Conservation (phyloP, 2,329 filamentous ascomycete genomes). For the Neoarthrinium moseri region DNA sequence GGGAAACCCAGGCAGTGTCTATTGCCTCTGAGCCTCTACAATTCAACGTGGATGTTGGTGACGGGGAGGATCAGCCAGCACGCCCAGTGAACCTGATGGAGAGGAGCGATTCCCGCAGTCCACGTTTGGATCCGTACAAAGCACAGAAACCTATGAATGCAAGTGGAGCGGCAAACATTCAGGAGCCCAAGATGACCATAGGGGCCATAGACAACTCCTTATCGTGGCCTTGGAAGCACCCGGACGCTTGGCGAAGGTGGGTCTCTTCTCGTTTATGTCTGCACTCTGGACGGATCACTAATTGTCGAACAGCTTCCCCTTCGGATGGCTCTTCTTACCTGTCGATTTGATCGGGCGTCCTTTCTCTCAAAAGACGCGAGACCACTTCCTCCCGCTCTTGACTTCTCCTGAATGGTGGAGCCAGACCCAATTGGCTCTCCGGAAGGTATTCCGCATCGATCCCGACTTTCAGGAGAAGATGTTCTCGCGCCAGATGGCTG, state of each 20-base stretch:
- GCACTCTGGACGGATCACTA: background rate
- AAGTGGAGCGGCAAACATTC: constrained; percentile 47
- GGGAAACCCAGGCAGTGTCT: constrained; percentile 76
- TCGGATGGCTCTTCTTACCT: constrained; percentile 96
- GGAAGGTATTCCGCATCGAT: constrained; percentile 86
- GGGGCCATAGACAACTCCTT: constrained; percentile 97
- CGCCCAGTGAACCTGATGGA: constrained; percentile 58
- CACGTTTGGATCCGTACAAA: constrained; percentile 65
- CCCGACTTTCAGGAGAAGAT: constrained; percentile 97
- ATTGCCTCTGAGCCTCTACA: constrained; percentile 79
- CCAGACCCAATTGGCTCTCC: constrained; percentile 84
- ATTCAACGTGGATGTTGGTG: constrained; percentile 58
- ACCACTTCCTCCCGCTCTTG: constrained; percentile 93
- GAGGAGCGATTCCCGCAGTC: constrained; percentile 36
- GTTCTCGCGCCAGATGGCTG: constrained; percentile 97
- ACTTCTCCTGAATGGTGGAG: constrained; percentile 97
- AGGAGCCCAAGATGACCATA: constrained; percentile 65
- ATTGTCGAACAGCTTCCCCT: constrained; percentile 78
- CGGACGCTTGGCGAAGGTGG: constrained; percentile 75
- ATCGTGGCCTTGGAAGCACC: constrained; percentile 99
- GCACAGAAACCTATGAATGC: constrained; percentile 84
- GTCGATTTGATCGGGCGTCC: constrained; percentile 95
- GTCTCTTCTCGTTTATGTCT: constrained; percentile 7
- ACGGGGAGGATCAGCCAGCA: constrained; percentile 50
- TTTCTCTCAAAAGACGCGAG: constrained; percentile 89